Conservation (phyloP, 2,329 filamentous ascomycete species). For the Juglanconis sp. region DNA sequence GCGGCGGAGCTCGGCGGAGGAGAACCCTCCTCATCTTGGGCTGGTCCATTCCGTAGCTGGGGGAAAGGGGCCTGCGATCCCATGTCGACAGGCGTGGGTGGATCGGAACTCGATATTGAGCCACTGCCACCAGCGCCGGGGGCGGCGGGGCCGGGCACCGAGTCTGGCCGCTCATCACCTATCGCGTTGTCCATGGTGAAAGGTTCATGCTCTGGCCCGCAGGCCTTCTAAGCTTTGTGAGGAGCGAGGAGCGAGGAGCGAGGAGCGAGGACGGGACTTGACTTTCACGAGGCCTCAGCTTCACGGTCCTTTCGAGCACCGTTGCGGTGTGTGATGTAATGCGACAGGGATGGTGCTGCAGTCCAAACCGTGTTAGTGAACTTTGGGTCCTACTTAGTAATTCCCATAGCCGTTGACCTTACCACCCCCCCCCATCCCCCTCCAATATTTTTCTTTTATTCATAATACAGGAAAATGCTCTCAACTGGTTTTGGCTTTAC, state of each 20-base stretch:
- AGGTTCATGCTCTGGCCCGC: background rate
- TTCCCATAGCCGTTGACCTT: no score
- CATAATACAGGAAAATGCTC: no score
- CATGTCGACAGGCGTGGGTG: slow-evolving; percentile 1
- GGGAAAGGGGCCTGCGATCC: slow-evolving; percentile 8
- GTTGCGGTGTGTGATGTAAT: background rate
- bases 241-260: background rate
- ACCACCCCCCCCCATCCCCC: no score
- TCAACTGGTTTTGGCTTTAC: no score
- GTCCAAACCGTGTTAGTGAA: no score
- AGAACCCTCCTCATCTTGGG: slow-evolving; percentile 13
- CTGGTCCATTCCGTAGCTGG: slow-evolving; percentile 15
- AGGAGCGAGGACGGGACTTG: background rate
- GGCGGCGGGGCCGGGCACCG: slow-evolving; percentile 8
- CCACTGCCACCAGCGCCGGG: slow-evolving; percentile 5
- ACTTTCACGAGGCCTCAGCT: no score
- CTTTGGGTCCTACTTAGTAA: no score
- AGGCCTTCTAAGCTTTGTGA: background rate
- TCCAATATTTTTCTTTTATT: no score
- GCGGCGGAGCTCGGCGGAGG: slow-evolving; percentile 24
- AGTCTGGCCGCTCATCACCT: slow-evolving; percentile 16
- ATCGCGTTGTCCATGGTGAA: slow-evolving; percentile 14
- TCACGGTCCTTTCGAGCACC: background rate
- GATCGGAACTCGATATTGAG: slow-evolving; percentile 2
- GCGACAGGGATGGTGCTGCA: no score